A percentile compares a stretch with the other conserved stretches of the same genome.
These are phyloP conservation scores for Cinnamomum micranthum DNA, from an alignment of 164 flowering plant genomes.

Conservation along the genomic window DNA sequence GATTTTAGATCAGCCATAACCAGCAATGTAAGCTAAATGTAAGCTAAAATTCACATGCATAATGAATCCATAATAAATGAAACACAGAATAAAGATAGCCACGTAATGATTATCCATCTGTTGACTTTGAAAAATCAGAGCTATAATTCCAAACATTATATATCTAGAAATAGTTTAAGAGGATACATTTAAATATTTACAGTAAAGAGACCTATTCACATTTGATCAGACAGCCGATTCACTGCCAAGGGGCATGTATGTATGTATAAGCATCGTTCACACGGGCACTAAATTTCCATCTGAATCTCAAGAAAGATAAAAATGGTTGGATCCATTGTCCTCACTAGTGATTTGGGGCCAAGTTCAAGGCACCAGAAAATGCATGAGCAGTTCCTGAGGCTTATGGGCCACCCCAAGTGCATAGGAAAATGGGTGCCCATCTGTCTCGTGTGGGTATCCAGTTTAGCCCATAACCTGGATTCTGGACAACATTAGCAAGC, in stretches of 20 bases:
- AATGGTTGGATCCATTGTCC: neutral
- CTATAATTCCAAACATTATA: neutral
- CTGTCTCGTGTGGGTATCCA: neutral
- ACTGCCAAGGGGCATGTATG: neutral
- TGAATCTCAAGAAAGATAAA: neutral
- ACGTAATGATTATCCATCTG: neutral
- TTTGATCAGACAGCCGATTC: too few species aligned
- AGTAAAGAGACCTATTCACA: neutral
- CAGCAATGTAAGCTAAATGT: too few species aligned
- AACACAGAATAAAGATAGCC: neutral
- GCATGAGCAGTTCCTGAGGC: neutral
- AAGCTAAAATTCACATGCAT: conserved; percentile 12
- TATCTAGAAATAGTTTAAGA: neutral
- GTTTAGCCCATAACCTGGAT: neutral
- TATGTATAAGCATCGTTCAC: neutral
- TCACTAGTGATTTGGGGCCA: neutral
- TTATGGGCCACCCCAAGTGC: neutral
- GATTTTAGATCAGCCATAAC: neutral
- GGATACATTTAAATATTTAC: neutral
- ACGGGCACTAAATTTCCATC: neutral
- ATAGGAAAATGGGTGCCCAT: neutral
- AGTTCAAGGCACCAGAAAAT: neutral
- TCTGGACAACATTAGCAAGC: too few species aligned
- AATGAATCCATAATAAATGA: conserved; percentile 5
- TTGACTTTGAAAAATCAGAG: neutral